Percentiles rank a stretch among this genome's conserved stretches.
These are phyloP conservation scores for Sistotremastrum suecicum DNA, from an alignment of 768 basidiomycete genomes.

Conservation along the genomic window DNA sequence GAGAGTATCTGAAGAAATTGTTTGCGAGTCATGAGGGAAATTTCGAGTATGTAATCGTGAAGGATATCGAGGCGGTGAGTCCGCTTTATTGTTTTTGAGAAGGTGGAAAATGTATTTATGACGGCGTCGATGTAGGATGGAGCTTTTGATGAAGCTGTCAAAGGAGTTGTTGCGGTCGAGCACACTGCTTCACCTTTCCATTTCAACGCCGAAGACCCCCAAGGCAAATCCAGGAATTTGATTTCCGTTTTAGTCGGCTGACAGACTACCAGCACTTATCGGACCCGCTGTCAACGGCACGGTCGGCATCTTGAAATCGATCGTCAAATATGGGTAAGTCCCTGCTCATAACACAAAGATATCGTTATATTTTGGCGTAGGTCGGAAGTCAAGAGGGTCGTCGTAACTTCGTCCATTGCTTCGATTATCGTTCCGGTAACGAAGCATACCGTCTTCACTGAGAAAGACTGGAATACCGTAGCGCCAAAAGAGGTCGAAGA, in stretches of 20 bases:
- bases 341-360: neutral
- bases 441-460: slow-evolving; percentile 20
- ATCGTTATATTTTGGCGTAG: slow-evolving; percentile 12
- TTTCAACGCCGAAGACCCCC: slow-evolving; percentile 29
- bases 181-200: slow-evolving; percentile 58
- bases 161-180: slow-evolving; percentile 56
- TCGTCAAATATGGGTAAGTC: slow-evolving; percentile 21
- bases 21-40: slow-evolving; percentile 14
- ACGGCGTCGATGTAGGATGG: slow-evolving; percentile 27
- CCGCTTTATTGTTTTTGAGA: neutral
- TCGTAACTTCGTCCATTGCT: slow-evolving; percentile 52
- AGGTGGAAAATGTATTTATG: neutral
- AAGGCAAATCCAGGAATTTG: slow-evolving; percentile 14
- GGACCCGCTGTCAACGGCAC: slow-evolving; percentile 30
- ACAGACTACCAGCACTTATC: slow-evolving; percentile 17
- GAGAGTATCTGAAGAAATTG: slow-evolving; percentile 21
- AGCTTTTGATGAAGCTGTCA: slow-evolving; percentile 69
- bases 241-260: too few relatives aligned
- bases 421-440: slow-evolving; percentile 23
- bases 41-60: slow-evolving; percentile 24
- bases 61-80: slow-evolving; percentile 22
- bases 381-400: slow-evolving; percentile 44
- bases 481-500: slow-evolving; percentile 30
- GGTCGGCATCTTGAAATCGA: slow-evolving; percentile 22
- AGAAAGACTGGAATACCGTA: slow-evolving; percentile 48